A percentile compares a stretch with the other conserved stretches of the same genome.
Evolutionary conservation across 2,329 filamentous ascomycete genomes (phyloP).

Genomic region (Penicillium sp.): DNA sequence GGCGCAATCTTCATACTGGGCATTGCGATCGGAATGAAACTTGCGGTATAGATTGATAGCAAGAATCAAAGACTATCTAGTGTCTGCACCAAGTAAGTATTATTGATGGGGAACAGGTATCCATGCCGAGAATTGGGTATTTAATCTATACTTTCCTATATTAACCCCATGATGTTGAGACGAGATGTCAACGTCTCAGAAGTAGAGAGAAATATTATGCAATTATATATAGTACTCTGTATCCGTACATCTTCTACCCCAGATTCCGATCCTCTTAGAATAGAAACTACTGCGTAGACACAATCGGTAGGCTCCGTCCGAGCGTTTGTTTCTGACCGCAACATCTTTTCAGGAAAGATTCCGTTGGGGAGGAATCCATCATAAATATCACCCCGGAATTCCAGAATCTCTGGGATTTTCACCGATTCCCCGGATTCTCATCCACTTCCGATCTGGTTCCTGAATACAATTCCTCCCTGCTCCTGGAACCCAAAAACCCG

Average conservation of each 20-base stretch:
- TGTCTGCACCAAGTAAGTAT: neutral
- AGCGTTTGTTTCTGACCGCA: conserved; percentile 7
- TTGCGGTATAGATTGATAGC: neutral
- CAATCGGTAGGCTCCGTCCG: conserved; percentile 15
- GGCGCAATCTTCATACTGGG: conserved; percentile 11
- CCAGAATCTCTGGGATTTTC: neutral
- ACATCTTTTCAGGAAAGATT: conserved; percentile 3
- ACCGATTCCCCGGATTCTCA: neutral
- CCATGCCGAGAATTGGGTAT: neutral
- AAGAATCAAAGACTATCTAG: no score
- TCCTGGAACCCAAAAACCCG: neutral
- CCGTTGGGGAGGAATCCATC: conserved; percentile 1
- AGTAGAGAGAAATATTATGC: no score
- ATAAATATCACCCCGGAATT: conserved; percentile 7
- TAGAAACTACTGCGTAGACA: conserved; percentile 12
- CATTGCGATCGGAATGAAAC: neutral
- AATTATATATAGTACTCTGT: no score
- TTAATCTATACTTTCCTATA: no score
- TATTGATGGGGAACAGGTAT: neutral
- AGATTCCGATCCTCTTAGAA: conserved; percentile 2
- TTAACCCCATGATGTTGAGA: no score
- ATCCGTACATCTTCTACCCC: neutral
- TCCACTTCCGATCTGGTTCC: no score
- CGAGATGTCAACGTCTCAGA: no score
- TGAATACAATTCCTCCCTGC: neutral